These are phyloP conservation scores for Solanum hybrid DNA, from an alignment of 305 asterid genomes.

Conservation along the genomic window DNA sequence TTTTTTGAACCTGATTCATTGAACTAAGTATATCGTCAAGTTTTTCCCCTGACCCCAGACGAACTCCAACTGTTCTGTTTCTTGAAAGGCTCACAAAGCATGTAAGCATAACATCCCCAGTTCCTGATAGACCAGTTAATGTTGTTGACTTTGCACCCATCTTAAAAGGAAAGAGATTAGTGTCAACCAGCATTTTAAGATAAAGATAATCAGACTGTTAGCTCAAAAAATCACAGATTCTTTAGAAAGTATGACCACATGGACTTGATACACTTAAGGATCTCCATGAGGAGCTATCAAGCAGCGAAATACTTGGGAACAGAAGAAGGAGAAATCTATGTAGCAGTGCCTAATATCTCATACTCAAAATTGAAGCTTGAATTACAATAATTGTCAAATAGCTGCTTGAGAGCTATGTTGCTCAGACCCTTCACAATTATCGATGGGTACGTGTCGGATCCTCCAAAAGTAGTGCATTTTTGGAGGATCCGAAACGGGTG, in stretches of 20 bases:
- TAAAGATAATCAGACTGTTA: background rate
- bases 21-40: slow-evolving; percentile 76
- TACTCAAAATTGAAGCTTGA: background rate
- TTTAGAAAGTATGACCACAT: background rate
- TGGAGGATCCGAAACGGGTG: background rate
- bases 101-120: slow-evolving; percentile 92
- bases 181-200: slow-evolving; percentile 8
- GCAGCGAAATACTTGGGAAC: background rate
- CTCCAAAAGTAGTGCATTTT: background rate
- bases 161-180: slow-evolving; percentile 30
- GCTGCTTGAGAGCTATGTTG: background rate
- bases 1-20: slow-evolving; percentile 58
- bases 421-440: background rate
- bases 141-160: slow-evolving; percentile 95
- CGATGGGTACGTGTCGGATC: background rate
- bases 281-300: background rate
- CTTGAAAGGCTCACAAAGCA: slow-evolving; percentile 88
- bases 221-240: background rate
- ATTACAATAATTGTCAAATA: background rate
- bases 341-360: background rate
- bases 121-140: slow-evolving; percentile 75
- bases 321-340: background rate
- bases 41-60: slow-evolving; percentile 87
- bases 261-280: background rate
- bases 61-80: slow-evolving; percentile 91